Percentiles rank a stretch among this genome's conserved stretches.
Conservation (phyloP, 2,329 filamentous ascomycete genomes). For the Diaporthe velutina region DNA sequence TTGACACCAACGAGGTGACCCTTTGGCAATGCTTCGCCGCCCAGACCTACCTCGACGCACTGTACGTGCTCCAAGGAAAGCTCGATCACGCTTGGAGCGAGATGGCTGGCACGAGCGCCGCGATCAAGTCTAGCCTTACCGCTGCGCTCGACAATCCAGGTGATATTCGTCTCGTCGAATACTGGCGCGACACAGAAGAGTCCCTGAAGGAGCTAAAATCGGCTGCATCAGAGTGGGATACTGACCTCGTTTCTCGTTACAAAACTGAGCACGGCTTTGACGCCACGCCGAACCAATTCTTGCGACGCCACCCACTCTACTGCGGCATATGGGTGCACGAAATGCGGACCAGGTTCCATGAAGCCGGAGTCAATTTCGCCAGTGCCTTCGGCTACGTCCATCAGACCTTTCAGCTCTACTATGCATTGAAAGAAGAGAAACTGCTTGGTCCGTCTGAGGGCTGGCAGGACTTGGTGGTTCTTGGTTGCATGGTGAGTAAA, state of each 20-base stretch:
- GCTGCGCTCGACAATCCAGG: not conserved
- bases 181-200: not conserved
- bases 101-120: not conserved
- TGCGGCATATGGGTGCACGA: constrained; percentile 11
- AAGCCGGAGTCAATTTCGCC: not conserved
- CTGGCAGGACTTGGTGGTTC: not conserved
- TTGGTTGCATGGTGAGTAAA: not conserved
- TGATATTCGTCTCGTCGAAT: not conserved
- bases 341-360: not conserved
- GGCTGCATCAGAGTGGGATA: not conserved
- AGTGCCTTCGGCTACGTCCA: constrained; percentile 8
- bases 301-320: constrained; percentile 10
- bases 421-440: not conserved
- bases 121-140: not conserved
- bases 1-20: not conserved
- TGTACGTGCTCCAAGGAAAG: not conserved
- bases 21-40: constrained; percentile 11
- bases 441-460: not conserved
- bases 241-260: not conserved
- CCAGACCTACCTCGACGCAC: not conserved
- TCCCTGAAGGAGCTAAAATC: not conserved
- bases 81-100: not conserved
- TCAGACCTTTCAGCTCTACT: constrained; percentile 5
- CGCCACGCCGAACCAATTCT: not conserved
- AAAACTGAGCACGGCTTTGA: not conserved